These are phyloP conservation scores for Mortierella sp. DNA, from an alignment of 371 early-diverging fungal genomes.

Conservation along the genomic window DNA sequence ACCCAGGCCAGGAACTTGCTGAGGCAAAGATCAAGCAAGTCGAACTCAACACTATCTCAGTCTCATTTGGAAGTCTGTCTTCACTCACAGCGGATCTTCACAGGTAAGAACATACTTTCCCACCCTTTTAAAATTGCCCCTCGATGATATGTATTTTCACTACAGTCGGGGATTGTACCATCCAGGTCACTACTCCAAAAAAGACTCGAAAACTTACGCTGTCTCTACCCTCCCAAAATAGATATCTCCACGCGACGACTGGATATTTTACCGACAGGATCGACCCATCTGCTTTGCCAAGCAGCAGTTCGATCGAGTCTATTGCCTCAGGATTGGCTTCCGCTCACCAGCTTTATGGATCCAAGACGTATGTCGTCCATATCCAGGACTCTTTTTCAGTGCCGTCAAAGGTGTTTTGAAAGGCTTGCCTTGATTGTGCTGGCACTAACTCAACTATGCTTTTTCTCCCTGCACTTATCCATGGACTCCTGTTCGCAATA, in stretches of 20 bases:
- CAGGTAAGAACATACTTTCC: slow-evolving; percentile 57
- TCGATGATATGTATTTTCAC: no score
- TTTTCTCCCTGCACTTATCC: background rate
- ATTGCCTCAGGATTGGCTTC: slow-evolving; percentile 83
- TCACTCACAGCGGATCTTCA: slow-evolving; percentile 82
- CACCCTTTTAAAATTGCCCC: background rate
- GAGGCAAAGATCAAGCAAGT: slow-evolving; percentile 86
- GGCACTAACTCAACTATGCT: no score
- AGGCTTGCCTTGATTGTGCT: no score
- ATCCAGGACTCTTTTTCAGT: background rate
- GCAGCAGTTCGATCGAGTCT: slow-evolving; percentile 75
- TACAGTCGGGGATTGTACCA: background rate
- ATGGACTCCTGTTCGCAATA: background rate
- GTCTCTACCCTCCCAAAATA: slow-evolving; percentile 32
- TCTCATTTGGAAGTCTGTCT: slow-evolving; percentile 91
- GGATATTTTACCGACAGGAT: slow-evolving; percentile 63
- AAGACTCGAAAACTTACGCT: background rate
- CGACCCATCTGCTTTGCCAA: slow-evolving; percentile 69
- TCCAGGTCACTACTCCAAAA: background rate
- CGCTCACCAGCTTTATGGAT: slow-evolving; percentile 84
- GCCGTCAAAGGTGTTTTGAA: no score
- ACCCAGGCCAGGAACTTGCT: slow-evolving; percentile 50
- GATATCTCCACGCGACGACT: slow-evolving; percentile 66
- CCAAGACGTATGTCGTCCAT: slow-evolving; percentile 67
- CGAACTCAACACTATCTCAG: slow-evolving; percentile 96